phyloP scores from a whole-genome alignment of 2,329 filamentous ascomycete species.

The Magnaporthiopsis rhizophila region DNA sequence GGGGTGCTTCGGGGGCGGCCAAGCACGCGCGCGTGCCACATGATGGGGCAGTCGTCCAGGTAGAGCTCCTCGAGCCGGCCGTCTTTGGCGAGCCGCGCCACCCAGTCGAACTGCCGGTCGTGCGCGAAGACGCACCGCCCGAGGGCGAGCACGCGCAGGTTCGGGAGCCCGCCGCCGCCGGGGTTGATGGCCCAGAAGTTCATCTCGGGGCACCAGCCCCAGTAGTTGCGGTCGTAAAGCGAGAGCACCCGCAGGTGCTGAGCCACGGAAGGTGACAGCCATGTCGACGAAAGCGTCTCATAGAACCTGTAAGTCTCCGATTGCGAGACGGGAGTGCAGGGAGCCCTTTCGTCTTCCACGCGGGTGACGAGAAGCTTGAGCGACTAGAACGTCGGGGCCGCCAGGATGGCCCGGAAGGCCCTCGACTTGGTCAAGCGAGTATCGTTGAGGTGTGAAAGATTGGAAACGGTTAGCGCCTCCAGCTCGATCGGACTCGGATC shows the following conservation, averaged over 20 bases:
- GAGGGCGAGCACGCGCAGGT: conserved; percentile 29
- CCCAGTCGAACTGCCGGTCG: conserved; percentile 38
- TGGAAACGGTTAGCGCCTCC: background rate
- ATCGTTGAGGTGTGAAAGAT: conserved; percentile 53
- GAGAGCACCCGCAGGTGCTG: conserved; percentile 27
- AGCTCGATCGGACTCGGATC: background rate
- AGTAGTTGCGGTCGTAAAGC: conserved; percentile 27
- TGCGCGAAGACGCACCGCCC: conserved; percentile 34
- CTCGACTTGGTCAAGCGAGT: conserved; percentile 56
- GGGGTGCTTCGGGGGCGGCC: background rate
- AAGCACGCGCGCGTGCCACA: conserved; percentile 7
- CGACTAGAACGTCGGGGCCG: background rate
- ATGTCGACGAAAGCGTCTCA: conserved; percentile 13
- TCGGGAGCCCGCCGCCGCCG: conserved; percentile 22
- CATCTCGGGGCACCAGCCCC: conserved; percentile 30
- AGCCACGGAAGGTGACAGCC: conserved; percentile 14
- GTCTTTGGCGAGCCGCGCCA: conserved; percentile 14
- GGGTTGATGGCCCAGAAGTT: conserved; percentile 21
- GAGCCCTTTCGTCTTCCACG: background rate
- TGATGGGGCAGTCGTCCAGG: conserved; percentile 34
- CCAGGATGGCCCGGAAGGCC: conserved; percentile 18
- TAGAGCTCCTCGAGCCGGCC: conserved; percentile 31
- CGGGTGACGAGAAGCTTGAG: background rate
- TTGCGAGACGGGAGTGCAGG: background rate
- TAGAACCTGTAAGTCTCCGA: background rate